phyloP scores from a whole-genome alignment of 805 yeast species.

The Candida suzukii region DNA sequence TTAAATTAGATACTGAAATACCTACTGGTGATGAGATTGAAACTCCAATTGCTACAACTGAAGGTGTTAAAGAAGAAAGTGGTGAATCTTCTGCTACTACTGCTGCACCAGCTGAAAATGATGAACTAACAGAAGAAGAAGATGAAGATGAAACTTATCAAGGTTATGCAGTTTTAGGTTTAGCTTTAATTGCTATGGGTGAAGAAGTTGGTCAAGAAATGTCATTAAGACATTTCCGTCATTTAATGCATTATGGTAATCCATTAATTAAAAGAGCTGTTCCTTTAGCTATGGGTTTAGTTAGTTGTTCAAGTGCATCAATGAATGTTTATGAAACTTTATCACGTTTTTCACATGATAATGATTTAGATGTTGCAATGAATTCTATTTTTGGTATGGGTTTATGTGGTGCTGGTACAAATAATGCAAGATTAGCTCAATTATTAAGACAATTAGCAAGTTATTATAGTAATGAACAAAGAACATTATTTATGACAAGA shows the following conservation, averaged over 20 bases:
- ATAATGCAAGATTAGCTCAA: slow-evolving; percentile 96
- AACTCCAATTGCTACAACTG: slow-evolving; percentile 19
- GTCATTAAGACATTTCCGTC: slow-evolving; percentile 95
- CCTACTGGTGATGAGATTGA: slow-evolving; percentile 9
- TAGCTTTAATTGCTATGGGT: slow-evolving; percentile 94
- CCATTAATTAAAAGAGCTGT: slow-evolving; percentile 87
- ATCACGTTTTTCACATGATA: slow-evolving; percentile 94
- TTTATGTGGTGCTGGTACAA: slow-evolving; percentile 96
- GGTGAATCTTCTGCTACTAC: not conserved
- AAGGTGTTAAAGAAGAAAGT: slow-evolving; percentile 4
- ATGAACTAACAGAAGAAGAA: slow-evolving; percentile 17
- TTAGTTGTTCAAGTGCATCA: slow-evolving; percentile 89
- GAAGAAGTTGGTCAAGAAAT: slow-evolving; percentile 97
- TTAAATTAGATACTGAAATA: slow-evolving; percentile 24
- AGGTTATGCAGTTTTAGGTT: slow-evolving; percentile 89
- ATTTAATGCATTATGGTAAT: slow-evolving; percentile 96
- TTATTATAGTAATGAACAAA: slow-evolving; percentile 85
- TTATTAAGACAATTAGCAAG: slow-evolving; percentile 89
- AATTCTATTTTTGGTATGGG: slow-evolving; percentile 98
- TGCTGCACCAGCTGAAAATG: slow-evolving; percentile 20
- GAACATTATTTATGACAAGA: slow-evolving; percentile 86
- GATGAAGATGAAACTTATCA: slow-evolving; percentile 56
- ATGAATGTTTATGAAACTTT: slow-evolving; percentile 95
- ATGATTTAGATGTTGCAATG: slow-evolving; percentile 87
- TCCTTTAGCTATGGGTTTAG: slow-evolving; percentile 96